Evolutionary conservation across 179 eudicot genomes (phyloP).

Genomic region (Beta macrorhiza): DNA sequence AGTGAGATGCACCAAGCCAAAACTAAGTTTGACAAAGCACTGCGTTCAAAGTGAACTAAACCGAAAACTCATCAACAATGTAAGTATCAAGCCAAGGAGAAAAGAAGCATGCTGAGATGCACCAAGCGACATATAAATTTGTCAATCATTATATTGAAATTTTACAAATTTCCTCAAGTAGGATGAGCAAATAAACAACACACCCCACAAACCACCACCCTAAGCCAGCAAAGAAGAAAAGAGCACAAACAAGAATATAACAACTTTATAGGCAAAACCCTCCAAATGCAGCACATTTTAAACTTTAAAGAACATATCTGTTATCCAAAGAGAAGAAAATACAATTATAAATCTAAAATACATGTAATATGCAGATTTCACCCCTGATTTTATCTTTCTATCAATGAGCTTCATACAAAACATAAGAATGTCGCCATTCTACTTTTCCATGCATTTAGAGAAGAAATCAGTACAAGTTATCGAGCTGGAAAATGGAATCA

Average conservation of each 20-base stretch:
- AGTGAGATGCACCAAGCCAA: neutral
- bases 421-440: neutral
- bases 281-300: too few relatives aligned
- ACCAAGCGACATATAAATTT: neutral
- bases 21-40: neutral
- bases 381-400: neutral
- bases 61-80: neutral
- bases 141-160: neutral
- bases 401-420: neutral
- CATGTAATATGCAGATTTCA: neutral
- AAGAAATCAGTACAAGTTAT: neutral
- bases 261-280: too few relatives aligned
- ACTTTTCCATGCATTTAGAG: neutral
- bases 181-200: neutral
- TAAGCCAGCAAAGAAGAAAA: neutral
- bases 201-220: neutral
- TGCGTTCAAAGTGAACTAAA: too few relatives aligned
- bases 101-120: neutral
- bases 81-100: neutral
- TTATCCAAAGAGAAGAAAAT: neutral
- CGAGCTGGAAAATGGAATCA: neutral
- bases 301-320: too few relatives aligned
- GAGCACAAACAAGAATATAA: neutral
- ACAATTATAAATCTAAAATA: neutral
- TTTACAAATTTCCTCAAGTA: neutral